Evolutionary conservation across 805 yeast genomes (phyloP).

Genomic region (Clavispora asparagi): DNA sequence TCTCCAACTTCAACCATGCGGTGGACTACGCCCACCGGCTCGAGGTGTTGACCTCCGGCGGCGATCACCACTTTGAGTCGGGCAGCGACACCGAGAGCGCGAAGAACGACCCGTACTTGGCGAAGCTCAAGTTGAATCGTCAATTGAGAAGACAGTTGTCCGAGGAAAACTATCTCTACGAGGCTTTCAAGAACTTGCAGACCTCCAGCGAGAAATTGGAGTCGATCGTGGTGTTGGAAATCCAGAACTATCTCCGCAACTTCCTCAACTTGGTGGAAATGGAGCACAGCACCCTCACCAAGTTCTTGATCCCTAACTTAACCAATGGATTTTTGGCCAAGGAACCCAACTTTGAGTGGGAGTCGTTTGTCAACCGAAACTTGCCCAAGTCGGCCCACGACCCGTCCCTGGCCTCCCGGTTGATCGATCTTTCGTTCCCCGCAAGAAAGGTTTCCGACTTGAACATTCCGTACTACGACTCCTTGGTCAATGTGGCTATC

Average conservation of each 20-base stretch:
- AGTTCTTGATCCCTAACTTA: conserved; percentile 58
- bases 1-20: conserved; percentile 52
- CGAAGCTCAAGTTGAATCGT: conserved; percentile 65
- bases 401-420: conserved; percentile 25
- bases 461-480: conserved; percentile 60
- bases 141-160: conserved; percentile 71
- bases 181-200: conserved; percentile 83
- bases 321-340: conserved; percentile 55
- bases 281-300: conserved; percentile 68
- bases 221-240: conserved; percentile 77
- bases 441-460: conserved; percentile 44
- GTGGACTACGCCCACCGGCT: conserved; percentile 55
- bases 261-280: conserved; percentile 68
- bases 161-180: conserved; percentile 84
- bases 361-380: conserved; percentile 70
- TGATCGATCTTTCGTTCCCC: conserved; percentile 36
- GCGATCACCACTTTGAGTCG: conserved; percentile 9
- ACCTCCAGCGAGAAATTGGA: conserved; percentile 82
- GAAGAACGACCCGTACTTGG: conserved; percentile 75
- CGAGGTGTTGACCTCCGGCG: conserved; percentile 16
- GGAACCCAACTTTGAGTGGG: conserved; percentile 85
- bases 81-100: conserved; percentile 21
- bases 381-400: conserved; percentile 29
- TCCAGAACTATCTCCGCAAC: conserved; percentile 73
- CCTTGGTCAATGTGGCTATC: conserved; percentile 58